Conservation (phyloP, 305 asterid species). For the Fraxinus sp. region DNA sequence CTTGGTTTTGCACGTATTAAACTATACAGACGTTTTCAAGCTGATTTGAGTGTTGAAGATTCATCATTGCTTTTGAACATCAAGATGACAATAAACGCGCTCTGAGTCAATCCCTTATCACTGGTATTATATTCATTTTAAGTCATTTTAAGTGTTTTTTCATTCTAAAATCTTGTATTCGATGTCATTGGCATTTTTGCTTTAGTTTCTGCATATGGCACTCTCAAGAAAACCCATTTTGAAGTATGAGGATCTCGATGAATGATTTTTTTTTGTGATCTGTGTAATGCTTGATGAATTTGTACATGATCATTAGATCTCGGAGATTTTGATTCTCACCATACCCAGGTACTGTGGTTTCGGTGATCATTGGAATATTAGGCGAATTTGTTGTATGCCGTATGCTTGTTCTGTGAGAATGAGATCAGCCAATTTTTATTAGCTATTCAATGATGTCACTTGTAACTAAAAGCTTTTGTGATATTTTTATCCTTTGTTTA, state of each 20-base stretch:
- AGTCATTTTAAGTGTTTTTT: slow-evolving; percentile 1
- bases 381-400: slow-evolving; percentile 5
- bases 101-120: neutral
- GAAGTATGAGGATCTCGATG: neutral
- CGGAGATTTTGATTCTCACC: slow-evolving; percentile 1
- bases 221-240: neutral
- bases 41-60: neutral
- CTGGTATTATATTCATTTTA: neutral
- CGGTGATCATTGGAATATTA: slow-evolving; percentile 5
- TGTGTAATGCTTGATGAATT: slow-evolving; percentile 11
- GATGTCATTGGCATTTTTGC: neutral
- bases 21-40: neutral
- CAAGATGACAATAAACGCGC: neutral
- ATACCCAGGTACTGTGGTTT: neutral
- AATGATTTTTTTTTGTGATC: slow-evolving; percentile 9
- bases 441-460: slow-evolving; percentile 13
- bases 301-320: slow-evolving; percentile 2
- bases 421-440: slow-evolving; percentile 4
- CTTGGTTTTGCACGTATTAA: neutral
- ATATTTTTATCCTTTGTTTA: neutral
- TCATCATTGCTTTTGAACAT: neutral
- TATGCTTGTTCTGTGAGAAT: neutral
- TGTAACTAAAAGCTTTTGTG: neutral
- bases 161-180: neutral
- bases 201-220: neutral